Evolutionary conservation across 345 rosid species (phyloP).

Genomic region (Leavenworthia alabamica): DNA sequence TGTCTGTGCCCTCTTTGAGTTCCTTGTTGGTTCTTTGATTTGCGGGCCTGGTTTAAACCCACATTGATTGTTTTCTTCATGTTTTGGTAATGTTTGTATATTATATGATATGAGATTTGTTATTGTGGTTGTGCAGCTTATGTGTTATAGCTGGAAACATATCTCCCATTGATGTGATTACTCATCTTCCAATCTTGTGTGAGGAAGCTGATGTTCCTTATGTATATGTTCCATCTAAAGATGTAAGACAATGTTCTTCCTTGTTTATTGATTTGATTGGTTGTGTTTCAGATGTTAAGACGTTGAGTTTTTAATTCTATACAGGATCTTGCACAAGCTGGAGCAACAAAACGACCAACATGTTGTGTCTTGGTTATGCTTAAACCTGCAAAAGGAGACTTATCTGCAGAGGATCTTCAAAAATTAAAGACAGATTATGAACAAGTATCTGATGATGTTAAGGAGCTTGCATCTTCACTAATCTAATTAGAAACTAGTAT

Average conservation of each 20-base stretch:
- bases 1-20: conserved; percentile 43
- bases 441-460: conserved; percentile 55
- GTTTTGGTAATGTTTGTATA: background rate
- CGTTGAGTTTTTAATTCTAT: background rate
- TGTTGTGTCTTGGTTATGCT: conserved; percentile 84
- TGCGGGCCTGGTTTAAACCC: conserved; percentile 28
- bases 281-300: background rate
- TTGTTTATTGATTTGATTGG: background rate
- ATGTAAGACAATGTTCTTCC: conserved; percentile 39
- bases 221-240: conserved; percentile 79
- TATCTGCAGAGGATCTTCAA: conserved; percentile 52
- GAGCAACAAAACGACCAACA: conserved; percentile 88
- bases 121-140: conserved; percentile 39
- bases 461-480: conserved; percentile 55
- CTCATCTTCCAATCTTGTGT: conserved; percentile 86
- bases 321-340: conserved; percentile 94
- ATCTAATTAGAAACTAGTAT: conserved; percentile 19
- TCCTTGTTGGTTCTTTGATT: conserved; percentile 13
- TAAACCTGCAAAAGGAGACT: conserved; percentile 80
- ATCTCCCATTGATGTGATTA: conserved; percentile 94
- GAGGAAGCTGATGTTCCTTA: conserved; percentile 87
- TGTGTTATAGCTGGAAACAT: conserved; percentile 97
- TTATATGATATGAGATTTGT: no score
- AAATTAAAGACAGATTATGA: conserved; percentile 57
- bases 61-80: background rate